Percentiles rank a stretch among this genome's conserved stretches.
phyloP scores from a whole-genome alignment of 2,329 filamentous ascomycete genomes.

The Capronia americana region DNA sequence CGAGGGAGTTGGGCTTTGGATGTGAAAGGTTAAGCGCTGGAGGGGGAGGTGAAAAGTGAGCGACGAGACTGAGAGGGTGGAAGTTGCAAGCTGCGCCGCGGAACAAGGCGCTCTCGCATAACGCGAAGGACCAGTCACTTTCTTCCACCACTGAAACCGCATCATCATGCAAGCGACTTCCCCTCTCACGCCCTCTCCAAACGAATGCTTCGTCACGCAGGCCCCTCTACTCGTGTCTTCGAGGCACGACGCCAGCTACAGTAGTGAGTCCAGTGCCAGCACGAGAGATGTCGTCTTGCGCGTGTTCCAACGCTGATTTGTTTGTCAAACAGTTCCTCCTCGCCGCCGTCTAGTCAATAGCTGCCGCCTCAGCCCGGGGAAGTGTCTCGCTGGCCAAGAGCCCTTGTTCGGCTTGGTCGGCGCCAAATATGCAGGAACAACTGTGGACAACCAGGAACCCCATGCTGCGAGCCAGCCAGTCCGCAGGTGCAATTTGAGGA shows the following conservation, averaged over 20 bases:
- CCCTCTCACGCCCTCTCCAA: not conserved
- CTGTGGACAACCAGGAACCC: constrained; percentile 16
- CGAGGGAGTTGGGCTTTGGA: constrained; percentile 8
- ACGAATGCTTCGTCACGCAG: not conserved
- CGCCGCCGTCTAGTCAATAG: constrained; percentile 14
- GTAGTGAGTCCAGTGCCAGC: not conserved
- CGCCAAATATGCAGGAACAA: constrained; percentile 38
- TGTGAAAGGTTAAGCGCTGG: constrained; percentile 21
- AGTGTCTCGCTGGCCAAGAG: constrained; percentile 12
- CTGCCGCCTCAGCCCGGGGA: constrained; percentile 17
- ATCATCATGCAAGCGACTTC: constrained; percentile 9
- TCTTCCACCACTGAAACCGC: constrained; percentile 17
- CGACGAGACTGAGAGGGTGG: constrained; percentile 7
- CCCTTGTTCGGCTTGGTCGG: constrained; percentile 17
- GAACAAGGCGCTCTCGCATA: constrained; percentile 29
- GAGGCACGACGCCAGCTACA: not conserved
- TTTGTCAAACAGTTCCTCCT: not conserved
- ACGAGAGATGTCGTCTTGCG: constrained; percentile 5
- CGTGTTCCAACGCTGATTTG: constrained; percentile 12
- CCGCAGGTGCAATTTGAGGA: constrained; percentile 7
- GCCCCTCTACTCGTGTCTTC: not conserved
- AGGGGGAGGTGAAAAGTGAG: constrained; percentile 4
- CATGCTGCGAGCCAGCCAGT: constrained; percentile 15
- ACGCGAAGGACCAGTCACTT: constrained; percentile 17
- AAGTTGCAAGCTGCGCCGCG: constrained; percentile 17